phyloP scores from a whole-genome alignment of 192 early-diverging fungal species.

The Geranomyces variabilis region DNA sequence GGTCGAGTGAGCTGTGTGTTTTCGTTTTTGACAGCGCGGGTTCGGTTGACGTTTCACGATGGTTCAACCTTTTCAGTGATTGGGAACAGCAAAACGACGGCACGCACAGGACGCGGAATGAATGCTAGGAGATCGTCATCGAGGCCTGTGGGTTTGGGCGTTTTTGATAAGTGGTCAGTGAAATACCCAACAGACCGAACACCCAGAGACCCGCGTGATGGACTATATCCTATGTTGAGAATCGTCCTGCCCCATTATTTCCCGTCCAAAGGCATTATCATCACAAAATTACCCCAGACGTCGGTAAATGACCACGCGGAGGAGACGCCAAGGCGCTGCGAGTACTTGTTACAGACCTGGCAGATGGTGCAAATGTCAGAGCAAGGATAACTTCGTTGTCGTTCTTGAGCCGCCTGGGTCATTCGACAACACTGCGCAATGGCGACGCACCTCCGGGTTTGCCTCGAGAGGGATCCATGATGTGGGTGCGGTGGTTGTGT shows the following conservation, averaged over 20 bases:
- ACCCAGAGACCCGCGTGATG: no score
- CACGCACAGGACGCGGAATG: conserved; percentile 80
- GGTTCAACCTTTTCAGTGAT: conserved; percentile 52
- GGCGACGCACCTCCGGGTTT: conserved; percentile 62
- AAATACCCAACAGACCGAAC: neutral
- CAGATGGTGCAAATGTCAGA: neutral
- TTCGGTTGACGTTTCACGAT: neutral
- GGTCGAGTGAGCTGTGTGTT: conserved; percentile 1
- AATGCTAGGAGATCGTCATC: conserved; percentile 81
- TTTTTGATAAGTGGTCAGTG: neutral
- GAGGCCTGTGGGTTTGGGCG: conserved; percentile 66
- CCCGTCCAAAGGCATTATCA: no score
- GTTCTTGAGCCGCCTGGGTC: neutral
- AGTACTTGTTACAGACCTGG: conserved; percentile 71
- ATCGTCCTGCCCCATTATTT: no score
- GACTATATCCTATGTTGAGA: no score
- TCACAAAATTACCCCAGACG: conserved; percentile 81
- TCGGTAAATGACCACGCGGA: conserved; percentile 71
- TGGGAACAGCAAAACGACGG: conserved; percentile 90
- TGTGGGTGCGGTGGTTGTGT: neutral
- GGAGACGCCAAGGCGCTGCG: conserved; percentile 71
- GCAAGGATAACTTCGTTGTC: neutral
- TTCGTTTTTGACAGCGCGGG: no score
- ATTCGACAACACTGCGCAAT: neutral
- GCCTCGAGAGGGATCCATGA: conserved; percentile 88